Conservation (phyloP, 768 basidiomycete species). For the Lactifluus echinatus region DNA sequence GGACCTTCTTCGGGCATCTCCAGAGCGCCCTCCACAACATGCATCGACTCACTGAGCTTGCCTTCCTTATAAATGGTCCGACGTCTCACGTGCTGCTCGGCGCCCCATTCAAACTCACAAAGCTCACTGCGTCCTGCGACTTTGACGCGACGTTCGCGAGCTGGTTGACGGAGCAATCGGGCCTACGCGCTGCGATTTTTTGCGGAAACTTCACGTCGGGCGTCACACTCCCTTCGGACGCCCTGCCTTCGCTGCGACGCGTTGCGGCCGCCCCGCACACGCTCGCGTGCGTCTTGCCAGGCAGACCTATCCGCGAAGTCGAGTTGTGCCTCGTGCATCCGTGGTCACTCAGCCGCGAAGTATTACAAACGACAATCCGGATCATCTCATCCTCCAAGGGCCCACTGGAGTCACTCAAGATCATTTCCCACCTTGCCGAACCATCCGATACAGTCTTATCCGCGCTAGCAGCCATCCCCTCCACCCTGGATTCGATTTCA, state of each 20-base stretch:
- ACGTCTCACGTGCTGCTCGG: constrained; percentile 21
- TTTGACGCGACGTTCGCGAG: constrained; percentile 22
- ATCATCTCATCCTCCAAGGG: constrained; percentile 22
- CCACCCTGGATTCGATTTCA: constrained; percentile 19
- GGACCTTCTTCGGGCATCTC: constrained; percentile 18
- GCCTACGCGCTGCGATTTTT: constrained; percentile 22
- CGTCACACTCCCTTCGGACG: constrained; percentile 14
- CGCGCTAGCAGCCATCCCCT: constrained; percentile 21
- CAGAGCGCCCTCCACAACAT: constrained; percentile 22
- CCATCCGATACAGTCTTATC: constrained; percentile 18
- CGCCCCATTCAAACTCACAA: constrained; percentile 24
- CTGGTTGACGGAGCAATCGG: constrained; percentile 22
- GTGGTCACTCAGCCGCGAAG: constrained; percentile 23
- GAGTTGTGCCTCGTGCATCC: constrained; percentile 25
- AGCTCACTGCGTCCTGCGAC: constrained; percentile 22
- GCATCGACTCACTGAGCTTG: constrained; percentile 23
- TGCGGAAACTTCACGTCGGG: constrained; percentile 20
- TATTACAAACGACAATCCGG: constrained; percentile 21
- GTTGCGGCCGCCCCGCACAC: constrained; percentile 25
- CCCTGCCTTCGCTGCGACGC: constrained; percentile 22
- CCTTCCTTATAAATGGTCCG: constrained; percentile 23
- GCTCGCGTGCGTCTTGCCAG: constrained; percentile 24
- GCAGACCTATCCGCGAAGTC: constrained; percentile 22
- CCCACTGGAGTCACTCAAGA: constrained; percentile 22
- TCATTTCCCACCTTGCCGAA: constrained; percentile 21